Evolutionary conservation across 495 filamentous ascomycete genomes (phyloP).

Genomic region (Daldinia loculata): DNA sequence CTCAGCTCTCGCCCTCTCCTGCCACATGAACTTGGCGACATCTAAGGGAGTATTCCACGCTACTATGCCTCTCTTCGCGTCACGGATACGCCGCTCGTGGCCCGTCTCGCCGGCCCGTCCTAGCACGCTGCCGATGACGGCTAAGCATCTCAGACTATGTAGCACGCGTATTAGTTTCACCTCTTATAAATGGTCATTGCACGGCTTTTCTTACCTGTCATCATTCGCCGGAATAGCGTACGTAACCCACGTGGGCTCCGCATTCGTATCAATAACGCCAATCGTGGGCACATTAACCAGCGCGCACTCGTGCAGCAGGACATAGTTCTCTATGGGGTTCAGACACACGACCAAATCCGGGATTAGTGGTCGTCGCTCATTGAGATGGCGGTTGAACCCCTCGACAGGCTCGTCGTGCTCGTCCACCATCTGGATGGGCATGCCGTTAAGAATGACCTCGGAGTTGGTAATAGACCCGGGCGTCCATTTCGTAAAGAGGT

Average conservation of each 20-base stretch:
- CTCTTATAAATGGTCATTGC: background rate
- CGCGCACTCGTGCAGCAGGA: slow-evolving; percentile 89
- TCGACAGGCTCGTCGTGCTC: slow-evolving; percentile 70
- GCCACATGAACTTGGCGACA: slow-evolving; percentile 40
- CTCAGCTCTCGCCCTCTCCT: background rate
- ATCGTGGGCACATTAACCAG: slow-evolving; percentile 90
- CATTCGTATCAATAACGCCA: slow-evolving; percentile 92
- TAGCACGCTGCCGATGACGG: slow-evolving; percentile 84
- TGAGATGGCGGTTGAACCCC: slow-evolving; percentile 70
- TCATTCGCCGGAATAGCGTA: slow-evolving; percentile 98
- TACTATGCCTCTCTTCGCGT: slow-evolving; percentile 66
- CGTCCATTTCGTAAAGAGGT: slow-evolving; percentile 94
- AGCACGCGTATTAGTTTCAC: slow-evolving; percentile 19
- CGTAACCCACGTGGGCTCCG: slow-evolving; percentile 91
- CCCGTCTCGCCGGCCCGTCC: slow-evolving; percentile 86
- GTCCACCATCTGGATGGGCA: slow-evolving; percentile 73
- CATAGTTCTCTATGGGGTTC: slow-evolving; percentile 91
- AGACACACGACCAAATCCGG: slow-evolving; percentile 93
- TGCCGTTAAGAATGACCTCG: slow-evolving; percentile 78
- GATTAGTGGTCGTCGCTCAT: slow-evolving; percentile 69
- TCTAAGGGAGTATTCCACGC: slow-evolving; percentile 63
- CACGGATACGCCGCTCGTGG: slow-evolving; percentile 67
- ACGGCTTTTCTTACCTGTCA: slow-evolving; percentile 68
- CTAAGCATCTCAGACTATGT: slow-evolving; percentile 75
- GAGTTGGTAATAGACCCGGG: slow-evolving; percentile 94